A percentile compares a stretch with the other conserved stretches of the same genome.
Evolutionary conservation across 345 rosid species (phyloP).

Genomic region (Sisymbrium irio): DNA sequence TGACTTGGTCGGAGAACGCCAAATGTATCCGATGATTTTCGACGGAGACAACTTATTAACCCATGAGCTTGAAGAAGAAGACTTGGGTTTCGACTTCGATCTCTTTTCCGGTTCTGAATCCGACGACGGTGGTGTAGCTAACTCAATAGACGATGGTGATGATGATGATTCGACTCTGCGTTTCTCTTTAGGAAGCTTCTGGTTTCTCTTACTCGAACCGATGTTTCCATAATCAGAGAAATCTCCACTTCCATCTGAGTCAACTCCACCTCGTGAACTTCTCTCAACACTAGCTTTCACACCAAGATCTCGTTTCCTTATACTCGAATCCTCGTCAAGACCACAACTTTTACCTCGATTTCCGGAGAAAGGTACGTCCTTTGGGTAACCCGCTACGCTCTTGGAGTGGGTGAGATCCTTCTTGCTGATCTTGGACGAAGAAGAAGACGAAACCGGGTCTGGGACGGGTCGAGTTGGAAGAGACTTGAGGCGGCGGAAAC

Average conservation of each 20-base stretch:
- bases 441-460: conserved; percentile 12
- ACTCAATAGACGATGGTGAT: conserved; percentile 20
- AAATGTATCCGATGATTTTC: conserved; percentile 48
- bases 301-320: conserved; percentile 6
- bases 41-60: conserved; percentile 57
- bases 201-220: conserved; percentile 4
- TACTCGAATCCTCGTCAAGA: conserved; percentile 22
- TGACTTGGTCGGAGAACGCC: conserved; percentile 57
- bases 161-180: conserved; percentile 23
- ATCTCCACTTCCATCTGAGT: conserved; percentile 27
- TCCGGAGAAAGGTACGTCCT: conserved; percentile 10
- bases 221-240: conserved; percentile 28
- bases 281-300: conserved; percentile 19
- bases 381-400: conserved; percentile 18
- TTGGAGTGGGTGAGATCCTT: conserved; percentile 21
- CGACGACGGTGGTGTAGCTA: conserved; percentile 19
- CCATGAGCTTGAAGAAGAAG: conserved; percentile 26
- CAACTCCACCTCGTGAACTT: not conserved
- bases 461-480: conserved; percentile 44
- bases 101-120: conserved; percentile 6
- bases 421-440: not conserved
- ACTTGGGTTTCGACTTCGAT: conserved; percentile 21
- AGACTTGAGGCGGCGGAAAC: conserved; percentile 76
- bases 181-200: conserved; percentile 31
- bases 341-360: conserved; percentile 24